Evolutionary conservation across 768 basidiomycete species (phyloP).

Genomic region (Holtermannia corniformis): DNA sequence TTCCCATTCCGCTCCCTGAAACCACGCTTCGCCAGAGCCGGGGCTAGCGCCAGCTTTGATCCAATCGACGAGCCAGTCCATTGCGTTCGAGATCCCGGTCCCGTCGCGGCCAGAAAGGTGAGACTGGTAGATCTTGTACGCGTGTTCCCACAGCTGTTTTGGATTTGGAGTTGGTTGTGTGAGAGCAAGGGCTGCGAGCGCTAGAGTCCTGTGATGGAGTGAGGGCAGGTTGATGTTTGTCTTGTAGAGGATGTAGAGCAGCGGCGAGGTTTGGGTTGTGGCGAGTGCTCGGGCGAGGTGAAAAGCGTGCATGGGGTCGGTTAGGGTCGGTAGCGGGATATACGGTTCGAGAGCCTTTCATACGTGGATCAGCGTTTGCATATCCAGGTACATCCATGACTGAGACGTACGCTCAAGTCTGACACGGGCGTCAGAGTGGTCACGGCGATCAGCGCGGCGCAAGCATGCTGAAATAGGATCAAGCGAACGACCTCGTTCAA

Average conservation of each 20-base stretch:
- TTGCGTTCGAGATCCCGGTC: too few relatives aligned
- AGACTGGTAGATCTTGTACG: too few relatives aligned
- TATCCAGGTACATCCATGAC: too few relatives aligned
- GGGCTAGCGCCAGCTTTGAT: conserved; percentile 6
- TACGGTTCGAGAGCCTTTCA: too few relatives aligned
- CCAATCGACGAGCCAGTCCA: conserved; percentile 14
- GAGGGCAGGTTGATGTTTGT: background rate
- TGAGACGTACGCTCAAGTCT: too few relatives aligned
- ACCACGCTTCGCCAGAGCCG: conserved; percentile 16
- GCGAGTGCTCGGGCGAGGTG: background rate
- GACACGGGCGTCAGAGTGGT: too few relatives aligned
- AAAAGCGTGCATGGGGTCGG: background rate
- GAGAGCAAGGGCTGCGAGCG: background rate
- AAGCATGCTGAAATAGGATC: conserved; percentile 8
- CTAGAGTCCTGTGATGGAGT: conserved; percentile 20
- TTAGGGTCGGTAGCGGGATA: background rate
- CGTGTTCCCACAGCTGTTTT: conserved; percentile 2
- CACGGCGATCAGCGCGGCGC: background rate
- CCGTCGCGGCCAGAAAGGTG: too few relatives aligned
- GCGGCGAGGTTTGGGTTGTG: background rate
- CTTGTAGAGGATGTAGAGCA: background rate
- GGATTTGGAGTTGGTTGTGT: background rate
- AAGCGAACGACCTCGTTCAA: conserved; percentile 4
- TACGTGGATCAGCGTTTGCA: too few relatives aligned
- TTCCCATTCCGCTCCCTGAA: conserved; percentile 23